Conservation (phyloP, 768 basidiomycete genomes). For the Infundibulicybe gibba region DNA sequence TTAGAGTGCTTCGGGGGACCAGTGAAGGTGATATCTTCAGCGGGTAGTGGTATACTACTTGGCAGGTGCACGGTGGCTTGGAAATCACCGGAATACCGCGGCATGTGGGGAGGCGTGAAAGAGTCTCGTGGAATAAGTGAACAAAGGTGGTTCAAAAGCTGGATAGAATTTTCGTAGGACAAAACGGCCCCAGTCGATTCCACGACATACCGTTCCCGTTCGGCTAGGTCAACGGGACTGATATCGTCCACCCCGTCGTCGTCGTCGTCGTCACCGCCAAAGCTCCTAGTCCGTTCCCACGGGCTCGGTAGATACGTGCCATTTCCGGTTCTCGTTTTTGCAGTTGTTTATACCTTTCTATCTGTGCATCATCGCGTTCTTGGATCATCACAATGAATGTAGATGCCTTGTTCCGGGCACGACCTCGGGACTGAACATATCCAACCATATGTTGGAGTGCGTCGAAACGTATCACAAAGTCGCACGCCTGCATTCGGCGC, state of each 20-base stretch:
- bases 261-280: conserved; percentile 39
- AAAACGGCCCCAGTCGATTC: conserved; percentile 72
- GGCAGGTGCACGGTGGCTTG: conserved; percentile 61
- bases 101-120: conserved; percentile 59
- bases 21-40: conserved; percentile 46
- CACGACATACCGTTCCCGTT: conserved; percentile 73
- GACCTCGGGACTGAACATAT: conserved; percentile 86
- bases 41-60: conserved; percentile 55
- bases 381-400: conserved; percentile 82
- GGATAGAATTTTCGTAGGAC: conserved; percentile 73
- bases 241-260: conserved; percentile 32
- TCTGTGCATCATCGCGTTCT: conserved; percentile 49
- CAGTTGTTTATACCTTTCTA: conserved; percentile 57
- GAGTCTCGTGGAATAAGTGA: conserved; percentile 69
- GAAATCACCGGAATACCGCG: conserved; percentile 63
- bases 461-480: conserved; percentile 85
- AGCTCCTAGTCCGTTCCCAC: conserved; percentile 35
- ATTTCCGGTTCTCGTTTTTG: conserved; percentile 61
- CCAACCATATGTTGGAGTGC: conserved; percentile 77
- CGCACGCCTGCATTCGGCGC: conserved; percentile 58
- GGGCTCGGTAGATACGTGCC: conserved; percentile 56
- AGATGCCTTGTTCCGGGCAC: conserved; percentile 74
- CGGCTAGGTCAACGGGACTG: conserved; percentile 52
- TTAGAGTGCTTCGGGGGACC: conserved; percentile 67
- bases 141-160: conserved; percentile 72